Base-by-base conservation (phyloP, 768 basidiomycete genomes). In the Chalciporus chontae region DNA sequence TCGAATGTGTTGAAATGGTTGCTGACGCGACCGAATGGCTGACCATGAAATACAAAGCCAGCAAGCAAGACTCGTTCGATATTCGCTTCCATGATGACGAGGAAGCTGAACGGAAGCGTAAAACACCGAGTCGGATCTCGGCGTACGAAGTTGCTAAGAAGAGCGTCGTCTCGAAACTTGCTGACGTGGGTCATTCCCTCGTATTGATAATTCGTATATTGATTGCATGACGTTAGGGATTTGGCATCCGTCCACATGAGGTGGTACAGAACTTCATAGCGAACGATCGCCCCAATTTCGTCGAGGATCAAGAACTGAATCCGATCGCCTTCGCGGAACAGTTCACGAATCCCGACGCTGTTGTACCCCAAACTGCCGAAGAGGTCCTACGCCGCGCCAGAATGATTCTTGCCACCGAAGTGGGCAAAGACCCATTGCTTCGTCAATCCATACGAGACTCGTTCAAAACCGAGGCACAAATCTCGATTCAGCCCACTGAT, bases 1-100 rank as follows among this genome's bases (percentile, higher is more conserved):
- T 88, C 34, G 85, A 90, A 56, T 84, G 83, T 47, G 85, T 94
- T 37, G 96, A 99, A 68, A 78, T 90, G 53, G 87, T 94, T 18
- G 84, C 89, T 3, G 96, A 99, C 59, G 81, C 88, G 9, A 86
- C 87, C 0, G 94, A 94, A 62, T 99, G 93, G 93, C 66, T 99
- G 42, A 72, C 79, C 19, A 80, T 92, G 78, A 89, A 87, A 66
- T 90, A 91, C 71, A 86, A 88, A 60, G 79, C 83, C 53, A 79
- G 79, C 65, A 84, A 87, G 64, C 77, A 81, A 58, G 79, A 79
- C 48, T 74, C 76, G 10, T 65, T 73, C 38, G 81, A 84, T 34
- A 75, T 90, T 49, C 81, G 76, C 29, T 87, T 85, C 61, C 83
- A 86, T 52, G 87, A 88, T 51, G 84, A 86, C 48, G 84, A 84